Evolutionary conservation across 257 asterid species (phyloP), one percentile per base, ranked within the genome.

Genomic region (Fraxinus excelsior): DNA sequence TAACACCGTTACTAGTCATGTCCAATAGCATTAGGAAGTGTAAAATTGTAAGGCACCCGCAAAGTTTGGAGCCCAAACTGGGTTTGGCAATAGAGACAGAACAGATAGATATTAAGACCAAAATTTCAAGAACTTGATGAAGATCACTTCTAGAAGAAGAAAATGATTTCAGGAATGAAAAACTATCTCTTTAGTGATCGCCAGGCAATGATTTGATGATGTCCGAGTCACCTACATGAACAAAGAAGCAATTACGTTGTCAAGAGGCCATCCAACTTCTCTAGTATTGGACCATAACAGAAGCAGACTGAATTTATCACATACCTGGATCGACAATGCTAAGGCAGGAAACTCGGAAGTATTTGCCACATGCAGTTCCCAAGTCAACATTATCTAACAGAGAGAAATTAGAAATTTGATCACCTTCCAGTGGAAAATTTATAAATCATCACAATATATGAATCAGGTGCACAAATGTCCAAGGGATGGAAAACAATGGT

Each of bases 361-460:
- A 91, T 84, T 91, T 91, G 4, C 96, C 96, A 32, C 96, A 91
- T 8, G 92, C 94, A 73, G 94, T 91, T 32, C 96, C 94, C 87
- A 91, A 80, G 75, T 91, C 97, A 9, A 88, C 89, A 71, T 91
- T 91, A 81, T 89, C 97, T 91, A 85, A 1, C 37, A 70, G 31
- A 38, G 34, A 56, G 25, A 18, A 11, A 7, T 16, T 6, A 19
- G 28, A 14, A 38, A 32, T 46, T 46, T 46, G 56, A 46, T 46
- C 56, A 12, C 56, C 0, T 19, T n/a, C 26, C 26, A 53, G 64
- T 53, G 64, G 26, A n/a, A 53, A 19, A 19, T 18, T 0, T 6
- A 53, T 56, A 25, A 56, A 56, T 21, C 3, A n/a, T 56, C 11
- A 21, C 4, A 21, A 56, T 23, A 9, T 19, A 56, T 56, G 23